A percentile compares a stretch with the other conserved stretches of the same genome.
phyloP scores from a whole-genome alignment of 2,329 filamentous ascomycete genomes.

The Alternaria burnsii region DNA sequence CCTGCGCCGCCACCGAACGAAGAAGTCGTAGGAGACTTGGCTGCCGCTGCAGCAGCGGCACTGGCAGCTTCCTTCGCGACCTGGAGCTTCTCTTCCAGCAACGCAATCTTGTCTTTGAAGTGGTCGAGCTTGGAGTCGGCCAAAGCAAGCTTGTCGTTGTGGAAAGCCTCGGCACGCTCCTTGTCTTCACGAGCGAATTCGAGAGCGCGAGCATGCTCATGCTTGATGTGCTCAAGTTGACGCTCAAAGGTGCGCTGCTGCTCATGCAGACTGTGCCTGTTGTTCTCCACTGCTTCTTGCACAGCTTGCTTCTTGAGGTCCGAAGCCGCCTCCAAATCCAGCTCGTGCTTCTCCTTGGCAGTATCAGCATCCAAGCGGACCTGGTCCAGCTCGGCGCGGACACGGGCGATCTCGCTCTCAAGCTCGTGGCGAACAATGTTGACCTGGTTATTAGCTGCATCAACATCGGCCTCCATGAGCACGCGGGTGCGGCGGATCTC shows the following conservation, averaged over 20 bases:
- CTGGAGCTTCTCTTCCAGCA: constrained; percentile 89
- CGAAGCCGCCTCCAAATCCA: constrained; percentile 83
- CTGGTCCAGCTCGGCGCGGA: constrained; percentile 79
- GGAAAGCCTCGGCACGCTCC: constrained; percentile 78
- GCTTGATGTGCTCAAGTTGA: constrained; percentile 54
- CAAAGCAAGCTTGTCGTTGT: constrained; percentile 81
- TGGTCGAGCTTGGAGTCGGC: constrained; percentile 86
- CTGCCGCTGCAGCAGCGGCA: constrained; percentile 77
- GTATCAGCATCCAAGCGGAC: constrained; percentile 82
- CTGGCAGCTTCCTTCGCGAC: constrained; percentile 87
- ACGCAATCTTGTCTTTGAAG: constrained; percentile 82
- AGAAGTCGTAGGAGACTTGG: constrained; percentile 57
- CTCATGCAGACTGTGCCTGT: constrained; percentile 64
- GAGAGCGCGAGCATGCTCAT: constrained; percentile 70
- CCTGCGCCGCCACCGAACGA: constrained; percentile 65
- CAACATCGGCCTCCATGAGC: constrained; percentile 81
- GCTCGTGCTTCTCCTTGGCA: constrained; percentile 80
- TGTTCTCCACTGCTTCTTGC: constrained; percentile 62
- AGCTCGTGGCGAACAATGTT: constrained; percentile 83
- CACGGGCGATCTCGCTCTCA: constrained; percentile 77
- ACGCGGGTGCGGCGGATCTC: constrained; percentile 84
- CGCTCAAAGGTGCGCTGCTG: constrained; percentile 54
- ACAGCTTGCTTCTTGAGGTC: constrained; percentile 70
- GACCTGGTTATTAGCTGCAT: constrained; percentile 83
- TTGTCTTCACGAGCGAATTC: constrained; percentile 81